Evolutionary conservation across 2,329 filamentous ascomycete genomes (phyloP).

Genomic region (Calonectria honghensis): DNA sequence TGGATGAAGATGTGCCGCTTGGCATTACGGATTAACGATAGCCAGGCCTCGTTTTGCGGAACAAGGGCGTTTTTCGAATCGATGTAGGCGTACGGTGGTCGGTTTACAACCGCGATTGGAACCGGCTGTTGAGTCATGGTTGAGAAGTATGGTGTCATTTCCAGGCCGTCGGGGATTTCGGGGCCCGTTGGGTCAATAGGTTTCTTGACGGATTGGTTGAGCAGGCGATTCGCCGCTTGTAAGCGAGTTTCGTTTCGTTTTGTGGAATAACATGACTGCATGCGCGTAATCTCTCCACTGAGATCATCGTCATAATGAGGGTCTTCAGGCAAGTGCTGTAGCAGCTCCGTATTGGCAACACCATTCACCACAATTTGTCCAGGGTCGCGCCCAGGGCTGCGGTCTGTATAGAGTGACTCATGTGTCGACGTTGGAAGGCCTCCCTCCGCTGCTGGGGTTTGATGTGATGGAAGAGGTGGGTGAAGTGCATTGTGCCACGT

Average conservation of each 20-base stretch:
- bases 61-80: slow-evolving; percentile 77
- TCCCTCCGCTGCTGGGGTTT: slow-evolving; percentile 19
- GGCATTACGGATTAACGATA: slow-evolving; percentile 81
- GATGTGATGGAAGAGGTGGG: slow-evolving; percentile 39
- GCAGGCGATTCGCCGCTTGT: slow-evolving; percentile 77
- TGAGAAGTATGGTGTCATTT: slow-evolving; percentile 80
- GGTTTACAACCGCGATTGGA: slow-evolving; percentile 83
- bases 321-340: slow-evolving; percentile 74
- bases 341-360: slow-evolving; percentile 55
- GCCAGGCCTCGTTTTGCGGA: slow-evolving; percentile 85
- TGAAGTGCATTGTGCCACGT: slow-evolving; percentile 79
- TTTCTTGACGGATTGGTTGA: slow-evolving; percentile 77
- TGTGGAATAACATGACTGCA: slow-evolving; percentile 74
- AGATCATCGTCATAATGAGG: slow-evolving; percentile 80
- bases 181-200: slow-evolving; percentile 72
- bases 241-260: slow-evolving; percentile 71
- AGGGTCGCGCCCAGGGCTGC: neutral
- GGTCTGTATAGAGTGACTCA: slow-evolving; percentile 22
- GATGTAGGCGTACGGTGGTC: slow-evolving; percentile 79
- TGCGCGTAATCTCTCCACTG: slow-evolving; percentile 75
- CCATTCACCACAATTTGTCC: slow-evolving; percentile 6
- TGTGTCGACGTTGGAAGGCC: slow-evolving; percentile 27
- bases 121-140: slow-evolving; percentile 69
- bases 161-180: slow-evolving; percentile 69
- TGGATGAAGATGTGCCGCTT: slow-evolving; percentile 82